A percentile compares a stretch with the other conserved stretches of the same genome.
Evolutionary conservation across 1,139 yeast genomes (phyloP).

Genomic region (Sugiyamaella sp.): DNA sequence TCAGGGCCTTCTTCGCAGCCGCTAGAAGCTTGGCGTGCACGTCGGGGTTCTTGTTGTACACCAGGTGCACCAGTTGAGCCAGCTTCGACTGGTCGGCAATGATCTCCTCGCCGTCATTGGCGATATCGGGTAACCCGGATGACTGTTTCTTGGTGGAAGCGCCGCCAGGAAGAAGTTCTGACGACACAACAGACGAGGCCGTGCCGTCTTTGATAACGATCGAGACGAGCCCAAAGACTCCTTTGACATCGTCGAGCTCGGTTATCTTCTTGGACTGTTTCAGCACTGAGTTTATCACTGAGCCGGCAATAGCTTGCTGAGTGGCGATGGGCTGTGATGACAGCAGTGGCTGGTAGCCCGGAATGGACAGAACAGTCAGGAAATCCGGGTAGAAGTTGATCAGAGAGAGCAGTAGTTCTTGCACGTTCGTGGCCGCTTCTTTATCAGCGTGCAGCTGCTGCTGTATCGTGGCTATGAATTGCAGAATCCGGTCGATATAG

Average conservation of each 20-base stretch:
- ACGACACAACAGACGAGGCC: conserved; percentile 9
- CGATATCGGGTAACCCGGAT: conserved; percentile 18
- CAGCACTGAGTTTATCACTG: conserved; percentile 42
- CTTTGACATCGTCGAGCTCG: conserved; percentile 41
- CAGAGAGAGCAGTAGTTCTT: conserved; percentile 60
- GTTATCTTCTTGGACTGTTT: conserved; percentile 35
- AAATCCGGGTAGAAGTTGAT: conserved; percentile 47
- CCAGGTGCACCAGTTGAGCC: conserved; percentile 68
- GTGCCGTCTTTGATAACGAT: conserved; percentile 41
- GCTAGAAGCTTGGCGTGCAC: conserved; percentile 60
- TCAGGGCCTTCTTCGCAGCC: conserved; percentile 56
- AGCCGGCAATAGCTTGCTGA: conserved; percentile 44
- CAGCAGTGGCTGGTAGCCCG: conserved; percentile 43
- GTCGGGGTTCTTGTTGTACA: conserved; percentile 55
- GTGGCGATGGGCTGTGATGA: conserved; percentile 43
- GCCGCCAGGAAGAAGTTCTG: conserved; percentile 23
- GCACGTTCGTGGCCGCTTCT: conserved; percentile 49
- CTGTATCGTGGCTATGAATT: conserved; percentile 51
- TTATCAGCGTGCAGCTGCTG: conserved; percentile 24
- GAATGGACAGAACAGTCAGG: conserved; percentile 43
- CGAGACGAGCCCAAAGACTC: conserved; percentile 45
- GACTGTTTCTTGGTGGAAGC: conserved; percentile 26
- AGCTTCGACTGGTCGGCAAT: conserved; percentile 66
- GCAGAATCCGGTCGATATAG: conserved; percentile 63
- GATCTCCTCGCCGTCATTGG: conserved; percentile 32